Percentiles rank a stretch among this genome's conserved stretches.
Evolutionary conservation across 208 protist species (phyloP).

Genomic region (Leishmania amazonensis): DNA sequence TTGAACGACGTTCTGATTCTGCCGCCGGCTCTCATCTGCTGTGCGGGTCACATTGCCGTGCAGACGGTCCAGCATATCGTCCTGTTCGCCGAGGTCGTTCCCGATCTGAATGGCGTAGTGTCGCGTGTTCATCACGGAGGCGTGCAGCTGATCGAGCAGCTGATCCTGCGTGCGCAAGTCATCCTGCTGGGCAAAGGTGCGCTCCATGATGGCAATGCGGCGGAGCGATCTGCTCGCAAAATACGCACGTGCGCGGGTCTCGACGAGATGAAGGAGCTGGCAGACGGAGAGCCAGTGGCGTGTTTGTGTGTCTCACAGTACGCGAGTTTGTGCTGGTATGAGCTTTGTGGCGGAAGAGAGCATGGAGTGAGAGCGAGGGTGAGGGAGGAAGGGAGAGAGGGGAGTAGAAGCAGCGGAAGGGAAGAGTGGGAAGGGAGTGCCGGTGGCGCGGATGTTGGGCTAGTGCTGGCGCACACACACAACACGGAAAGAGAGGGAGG

Average conservation of each 20-base stretch:
- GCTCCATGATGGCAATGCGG: constrained; percentile 13
- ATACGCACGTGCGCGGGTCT: background rate
- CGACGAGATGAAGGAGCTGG: background rate
- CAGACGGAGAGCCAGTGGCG: background rate
- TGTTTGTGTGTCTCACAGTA: background rate
- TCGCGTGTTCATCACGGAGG: constrained; percentile 82
- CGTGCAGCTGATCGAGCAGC: constrained; percentile 84
- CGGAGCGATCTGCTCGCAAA: background rate
- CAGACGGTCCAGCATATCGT: constrained; percentile 75
- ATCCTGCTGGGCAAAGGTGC: constrained; percentile 19
- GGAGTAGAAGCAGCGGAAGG: background rate
- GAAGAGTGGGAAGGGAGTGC: background rate
- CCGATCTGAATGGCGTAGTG: constrained; percentile 82
- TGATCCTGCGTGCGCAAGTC: constrained; percentile 65
- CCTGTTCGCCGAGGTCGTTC: constrained; percentile 69
- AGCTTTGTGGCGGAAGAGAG: background rate
- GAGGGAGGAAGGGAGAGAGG: background rate
- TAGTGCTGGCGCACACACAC: background rate
- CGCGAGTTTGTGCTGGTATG: background rate
- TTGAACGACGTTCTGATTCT: constrained; percentile 75
- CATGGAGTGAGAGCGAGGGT: background rate
- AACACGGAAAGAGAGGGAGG: background rate
- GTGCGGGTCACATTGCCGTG: constrained; percentile 59
- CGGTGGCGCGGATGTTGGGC: background rate
- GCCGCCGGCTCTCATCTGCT: constrained; percentile 69